phyloP scores from a whole-genome alignment of 352 stramenopile species.

The Saprolegnia parasitica region DNA sequence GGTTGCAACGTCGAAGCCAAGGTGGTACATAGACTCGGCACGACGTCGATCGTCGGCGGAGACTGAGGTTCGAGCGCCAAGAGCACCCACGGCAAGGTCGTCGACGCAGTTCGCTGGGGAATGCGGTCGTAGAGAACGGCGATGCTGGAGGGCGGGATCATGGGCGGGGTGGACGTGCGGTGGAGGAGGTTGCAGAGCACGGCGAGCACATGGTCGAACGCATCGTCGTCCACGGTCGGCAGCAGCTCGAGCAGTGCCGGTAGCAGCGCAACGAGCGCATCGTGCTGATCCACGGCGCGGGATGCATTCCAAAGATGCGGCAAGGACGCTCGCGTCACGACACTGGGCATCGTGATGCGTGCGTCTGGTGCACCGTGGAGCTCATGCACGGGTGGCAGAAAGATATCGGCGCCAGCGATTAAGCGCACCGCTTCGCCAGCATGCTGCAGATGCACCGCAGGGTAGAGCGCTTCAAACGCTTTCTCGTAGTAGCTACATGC shows the following conservation, averaged over 20 bases:
- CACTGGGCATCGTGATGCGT: not conserved
- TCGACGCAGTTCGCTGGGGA: not conserved
- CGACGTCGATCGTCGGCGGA: not conserved
- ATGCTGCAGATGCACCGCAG: constrained; percentile 6
- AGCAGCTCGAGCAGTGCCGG: not conserved
- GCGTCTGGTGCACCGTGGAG: not conserved
- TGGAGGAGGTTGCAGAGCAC: not conserved
- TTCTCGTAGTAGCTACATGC: too few species aligned
- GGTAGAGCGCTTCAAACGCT: not conserved
- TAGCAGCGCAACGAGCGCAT: not conserved
- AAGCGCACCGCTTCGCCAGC: not conserved
- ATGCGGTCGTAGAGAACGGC: not conserved
- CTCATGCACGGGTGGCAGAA: not conserved
- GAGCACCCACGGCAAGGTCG: constrained; percentile 2
- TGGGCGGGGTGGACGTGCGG: not conserved
- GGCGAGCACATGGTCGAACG: not conserved
- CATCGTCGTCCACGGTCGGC: not conserved
- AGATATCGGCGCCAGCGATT: not conserved
- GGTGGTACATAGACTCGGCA: not conserved
- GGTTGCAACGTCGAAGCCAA: not conserved
- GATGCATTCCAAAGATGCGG: constrained; percentile 6
- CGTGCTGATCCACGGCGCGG: not conserved
- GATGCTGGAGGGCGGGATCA: not conserved
- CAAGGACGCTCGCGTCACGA: not conserved
- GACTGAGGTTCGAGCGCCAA: not conserved